Conservation (phyloP, 1,139 yeast genomes). For the Lodderomyces jiufengensis region DNA sequence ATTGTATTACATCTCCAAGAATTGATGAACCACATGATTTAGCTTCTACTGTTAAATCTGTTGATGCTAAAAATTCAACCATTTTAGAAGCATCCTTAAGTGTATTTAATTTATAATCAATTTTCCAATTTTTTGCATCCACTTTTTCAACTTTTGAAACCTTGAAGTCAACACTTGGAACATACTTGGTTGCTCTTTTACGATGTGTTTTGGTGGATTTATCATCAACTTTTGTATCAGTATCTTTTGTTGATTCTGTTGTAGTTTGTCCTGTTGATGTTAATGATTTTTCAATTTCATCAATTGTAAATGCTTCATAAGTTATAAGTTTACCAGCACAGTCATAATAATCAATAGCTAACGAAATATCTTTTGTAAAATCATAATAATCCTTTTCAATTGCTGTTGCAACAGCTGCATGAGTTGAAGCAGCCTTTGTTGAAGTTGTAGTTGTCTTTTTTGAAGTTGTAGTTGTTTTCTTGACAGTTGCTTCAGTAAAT, state of each 20-base stretch:
- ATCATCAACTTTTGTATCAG: background rate
- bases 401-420: too few relatives aligned
- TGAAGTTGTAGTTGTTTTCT: too few relatives aligned
- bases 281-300: background rate
- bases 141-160: constrained; percentile 1
- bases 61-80: too few relatives aligned
- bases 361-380: too few relatives aligned
- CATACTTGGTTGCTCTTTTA: background rate
- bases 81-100: background rate
- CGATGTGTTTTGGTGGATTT: background rate
- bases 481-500: too few relatives aligned
- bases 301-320: too few relatives aligned
- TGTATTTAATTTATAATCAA: background rate
- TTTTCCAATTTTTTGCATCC: constrained; percentile 1
- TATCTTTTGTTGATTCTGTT: background rate
- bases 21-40: too few relatives aligned
- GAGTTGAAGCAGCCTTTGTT: background rate
- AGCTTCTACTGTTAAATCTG: too few relatives aligned
- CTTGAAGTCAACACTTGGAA: constrained; percentile 1
- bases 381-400: too few relatives aligned
- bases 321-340: too few relatives aligned
- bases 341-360: too few relatives aligned
- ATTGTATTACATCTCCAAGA: background rate
- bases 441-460: background rate
- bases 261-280: background rate